These are phyloP conservation scores for Pseudozyma hubeiensis DNA, from an alignment of 1,284 basidiomycete species.

Conservation along the genomic window DNA sequence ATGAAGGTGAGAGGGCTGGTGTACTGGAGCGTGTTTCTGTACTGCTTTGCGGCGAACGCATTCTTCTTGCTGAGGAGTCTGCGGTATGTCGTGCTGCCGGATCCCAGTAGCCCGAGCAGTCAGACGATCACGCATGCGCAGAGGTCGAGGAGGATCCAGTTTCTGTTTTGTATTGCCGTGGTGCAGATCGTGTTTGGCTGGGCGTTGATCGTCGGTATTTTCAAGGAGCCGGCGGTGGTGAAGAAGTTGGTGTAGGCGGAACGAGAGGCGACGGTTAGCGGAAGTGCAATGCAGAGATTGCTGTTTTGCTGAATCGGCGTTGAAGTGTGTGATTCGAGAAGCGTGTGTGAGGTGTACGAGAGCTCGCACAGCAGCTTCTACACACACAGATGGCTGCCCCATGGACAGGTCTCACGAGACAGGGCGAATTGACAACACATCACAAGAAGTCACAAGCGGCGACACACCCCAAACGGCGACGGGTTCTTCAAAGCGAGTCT, in stretches of 20 bases:
- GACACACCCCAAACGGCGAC: no score
- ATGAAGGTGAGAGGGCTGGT: constrained; percentile 72
- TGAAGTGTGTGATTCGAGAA: background rate
- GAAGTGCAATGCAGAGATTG: background rate
- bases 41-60: constrained; percentile 87
- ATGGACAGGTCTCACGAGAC: no score
- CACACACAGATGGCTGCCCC: no score
- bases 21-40: constrained; percentile 81
- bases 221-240: constrained; percentile 17
- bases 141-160: constrained; percentile 82
- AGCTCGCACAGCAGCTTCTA: no score
- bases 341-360: no score
- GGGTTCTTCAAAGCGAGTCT: no score
- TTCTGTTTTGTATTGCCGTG: constrained; percentile 80
- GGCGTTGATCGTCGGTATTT: constrained; percentile 63
- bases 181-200: constrained; percentile 74
- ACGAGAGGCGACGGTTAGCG: background rate
- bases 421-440: no score
- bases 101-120: constrained; percentile 70
- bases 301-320: background rate
- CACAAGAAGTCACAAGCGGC: no score
- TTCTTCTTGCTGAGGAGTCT: constrained; percentile 86
- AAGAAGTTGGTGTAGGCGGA: constrained; percentile 2
- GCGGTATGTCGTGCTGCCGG: constrained; percentile 87
- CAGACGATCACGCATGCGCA: constrained; percentile 82